Evolutionary conservation across 2,329 filamentous ascomycete species (phyloP).

Genomic region (Hirsutella rhossiliensis): DNA sequence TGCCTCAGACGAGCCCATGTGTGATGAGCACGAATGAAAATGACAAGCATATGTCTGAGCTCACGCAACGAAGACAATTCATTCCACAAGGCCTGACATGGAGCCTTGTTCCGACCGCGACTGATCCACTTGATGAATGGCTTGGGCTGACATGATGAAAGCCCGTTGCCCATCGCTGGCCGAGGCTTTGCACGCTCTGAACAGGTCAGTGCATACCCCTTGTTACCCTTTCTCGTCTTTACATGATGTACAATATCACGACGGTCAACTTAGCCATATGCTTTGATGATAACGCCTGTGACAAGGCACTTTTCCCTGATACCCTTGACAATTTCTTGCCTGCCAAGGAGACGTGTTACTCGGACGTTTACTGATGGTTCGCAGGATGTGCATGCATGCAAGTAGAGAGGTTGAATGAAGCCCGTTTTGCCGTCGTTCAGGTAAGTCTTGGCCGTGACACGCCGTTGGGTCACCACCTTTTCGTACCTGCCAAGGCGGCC

Average conservation of each 20-base stretch:
- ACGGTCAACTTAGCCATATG: constrained; percentile 37
- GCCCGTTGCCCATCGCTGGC: background rate
- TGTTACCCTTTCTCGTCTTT: constrained; percentile 1
- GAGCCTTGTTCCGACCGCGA: background rate
- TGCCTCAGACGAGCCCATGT: background rate
- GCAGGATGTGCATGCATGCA: background rate
- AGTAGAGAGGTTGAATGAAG: background rate
- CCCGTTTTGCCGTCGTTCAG: too few relatives aligned
- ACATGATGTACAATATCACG: constrained; percentile 34
- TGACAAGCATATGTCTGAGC: constrained; percentile 99
- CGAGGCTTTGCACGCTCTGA: background rate
- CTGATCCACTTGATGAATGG: background rate
- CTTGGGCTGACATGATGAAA: background rate
- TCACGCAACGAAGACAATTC: constrained; percentile 32
- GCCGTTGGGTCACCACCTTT: too few relatives aligned
- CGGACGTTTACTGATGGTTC: constrained; percentile 2
- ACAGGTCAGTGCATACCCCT: constrained; percentile 1
- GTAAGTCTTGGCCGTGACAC: too few relatives aligned
- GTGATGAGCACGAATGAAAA: constrained; percentile 76
- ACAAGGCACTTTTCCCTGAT: constrained; percentile 27
- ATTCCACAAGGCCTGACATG: constrained; percentile 13
- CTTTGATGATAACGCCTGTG: constrained; percentile 34
- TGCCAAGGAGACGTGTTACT: background rate
- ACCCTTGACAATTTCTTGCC: background rate
- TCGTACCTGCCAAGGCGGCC: too few relatives aligned